A percentile compares a stretch with the other conserved stretches of the same genome.
These are phyloP conservation scores for Elasticomyces elasticus DNA, from an alignment of 495 filamentous ascomycete genomes.

Conservation along the genomic window DNA sequence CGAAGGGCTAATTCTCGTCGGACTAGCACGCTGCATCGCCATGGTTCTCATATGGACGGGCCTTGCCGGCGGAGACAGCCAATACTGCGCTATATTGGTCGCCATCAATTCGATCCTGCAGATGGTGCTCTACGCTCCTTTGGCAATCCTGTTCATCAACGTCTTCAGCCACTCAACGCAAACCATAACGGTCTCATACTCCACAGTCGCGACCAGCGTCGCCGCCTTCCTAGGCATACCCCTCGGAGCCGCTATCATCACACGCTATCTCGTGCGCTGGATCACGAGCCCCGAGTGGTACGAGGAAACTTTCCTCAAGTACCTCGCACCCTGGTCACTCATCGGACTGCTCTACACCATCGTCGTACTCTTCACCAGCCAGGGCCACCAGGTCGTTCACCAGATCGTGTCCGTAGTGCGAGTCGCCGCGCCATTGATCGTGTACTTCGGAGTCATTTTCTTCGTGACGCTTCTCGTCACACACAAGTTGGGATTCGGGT, in stretches of 20 bases:
- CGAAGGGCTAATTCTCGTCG: constrained; percentile 67
- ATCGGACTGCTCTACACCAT: constrained; percentile 83
- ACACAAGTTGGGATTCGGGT: constrained; percentile 55
- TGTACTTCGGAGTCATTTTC: constrained; percentile 74
- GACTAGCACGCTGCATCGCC: constrained; percentile 69
- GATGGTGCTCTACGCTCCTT: constrained; percentile 75
- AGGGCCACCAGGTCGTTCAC: constrained; percentile 68
- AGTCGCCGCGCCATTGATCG: constrained; percentile 67
- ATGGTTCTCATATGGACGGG: constrained; percentile 80
- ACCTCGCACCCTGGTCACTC: constrained; percentile 61
- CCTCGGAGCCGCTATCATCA: constrained; percentile 65
- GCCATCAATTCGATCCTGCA: constrained; percentile 81
- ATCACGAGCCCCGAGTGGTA: constrained; percentile 50
- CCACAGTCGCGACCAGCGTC: constrained; percentile 65
- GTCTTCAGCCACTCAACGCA: constrained; percentile 44
- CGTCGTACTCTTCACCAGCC: constrained; percentile 71
- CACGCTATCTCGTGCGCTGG: constrained; percentile 53
- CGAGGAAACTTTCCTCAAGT: constrained; percentile 58
- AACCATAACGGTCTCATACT: constrained; percentile 50
- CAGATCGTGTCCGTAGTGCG: constrained; percentile 75
- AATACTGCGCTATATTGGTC: constrained; percentile 86
- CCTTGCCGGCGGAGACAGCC: constrained; percentile 64
- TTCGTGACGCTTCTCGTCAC: constrained; percentile 51
- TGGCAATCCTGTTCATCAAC: constrained; percentile 67
- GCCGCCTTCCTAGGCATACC: constrained; percentile 82